phyloP scores from a whole-genome alignment of 768 basidiomycete genomes.

The Phylloporus scabripes region DNA sequence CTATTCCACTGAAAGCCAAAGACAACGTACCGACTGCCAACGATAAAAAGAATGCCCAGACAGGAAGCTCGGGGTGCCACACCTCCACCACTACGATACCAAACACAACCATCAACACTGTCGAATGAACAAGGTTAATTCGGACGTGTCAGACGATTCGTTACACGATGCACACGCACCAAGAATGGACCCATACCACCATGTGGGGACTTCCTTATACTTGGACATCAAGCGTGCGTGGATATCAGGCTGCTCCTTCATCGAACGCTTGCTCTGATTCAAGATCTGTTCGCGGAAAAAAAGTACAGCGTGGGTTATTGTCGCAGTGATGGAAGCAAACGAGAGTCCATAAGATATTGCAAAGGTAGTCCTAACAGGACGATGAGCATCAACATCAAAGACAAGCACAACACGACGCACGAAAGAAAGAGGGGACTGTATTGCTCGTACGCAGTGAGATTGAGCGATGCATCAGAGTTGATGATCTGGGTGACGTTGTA shows the following conservation, averaged over 20 bases:
- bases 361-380: slow-evolving; percentile 45
- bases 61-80: slow-evolving; percentile 48
- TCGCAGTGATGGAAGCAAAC: slow-evolving; percentile 78
- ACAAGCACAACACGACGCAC: slow-evolving; percentile 7
- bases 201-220: slow-evolving; percentile 56
- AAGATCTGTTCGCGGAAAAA: slow-evolving; percentile 47
- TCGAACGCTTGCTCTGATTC: slow-evolving; percentile 61
- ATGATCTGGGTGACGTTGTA: slow-evolving; percentile 61
- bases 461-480: slow-evolving; percentile 49
- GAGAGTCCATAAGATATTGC: slow-evolving; percentile 75
- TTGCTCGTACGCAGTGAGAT: slow-evolving; percentile 46
- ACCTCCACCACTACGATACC: slow-evolving; percentile 54
- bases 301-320: slow-evolving; percentile 46
- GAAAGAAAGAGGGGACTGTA: slow-evolving; percentile 64
- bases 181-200: slow-evolving; percentile 45
- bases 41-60: slow-evolving; percentile 40
- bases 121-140: neutral
- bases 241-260: slow-evolving; percentile 75
- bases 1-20: neutral
- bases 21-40: slow-evolving; percentile 24
- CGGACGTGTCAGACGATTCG: neutral
- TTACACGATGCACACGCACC: slow-evolving; percentile 6
- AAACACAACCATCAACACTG: slow-evolving; percentile 49
- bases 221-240: slow-evolving; percentile 54
- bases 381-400: neutral